phyloP scores from a whole-genome alignment of 306 rosid genomes.

The Quercus aquifolioides region DNA sequence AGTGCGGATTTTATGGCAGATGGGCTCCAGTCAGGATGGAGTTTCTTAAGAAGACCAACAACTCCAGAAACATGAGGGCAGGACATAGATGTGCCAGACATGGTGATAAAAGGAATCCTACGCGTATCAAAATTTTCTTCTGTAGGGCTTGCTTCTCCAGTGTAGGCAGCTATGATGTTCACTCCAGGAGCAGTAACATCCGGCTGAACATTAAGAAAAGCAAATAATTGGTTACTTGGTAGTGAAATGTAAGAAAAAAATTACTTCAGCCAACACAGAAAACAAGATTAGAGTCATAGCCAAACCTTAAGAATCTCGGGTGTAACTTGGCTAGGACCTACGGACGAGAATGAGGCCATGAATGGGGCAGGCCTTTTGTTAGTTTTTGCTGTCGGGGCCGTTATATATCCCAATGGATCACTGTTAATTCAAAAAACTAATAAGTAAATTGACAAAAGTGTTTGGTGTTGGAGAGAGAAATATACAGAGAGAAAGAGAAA shows the following conservation, averaged over 20 bases:
- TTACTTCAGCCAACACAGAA: not conserved
- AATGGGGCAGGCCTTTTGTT: constrained; percentile 54
- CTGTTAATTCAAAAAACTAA: constrained; percentile 22
- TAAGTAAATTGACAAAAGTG: not conserved
- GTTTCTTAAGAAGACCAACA: constrained; percentile 62
- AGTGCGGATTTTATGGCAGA: constrained; percentile 65
- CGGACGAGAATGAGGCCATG: constrained; percentile 74
- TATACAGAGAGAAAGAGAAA: not conserved
- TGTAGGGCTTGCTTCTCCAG: constrained; percentile 46
- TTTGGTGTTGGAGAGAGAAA: not conserved
- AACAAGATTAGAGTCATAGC: not conserved
- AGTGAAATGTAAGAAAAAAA: not conserved
- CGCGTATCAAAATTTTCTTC: constrained; percentile 33
- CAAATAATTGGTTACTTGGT: not conserved
- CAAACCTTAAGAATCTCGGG: constrained; percentile 56
- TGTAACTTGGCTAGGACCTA: constrained; percentile 58
- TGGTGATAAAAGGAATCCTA: constrained; percentile 38
- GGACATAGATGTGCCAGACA: constrained; percentile 84
- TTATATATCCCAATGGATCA: constrained; percentile 52
- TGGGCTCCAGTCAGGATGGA: constrained; percentile 63
- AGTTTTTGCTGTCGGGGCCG: constrained; percentile 32
- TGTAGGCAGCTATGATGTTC: constrained; percentile 57
- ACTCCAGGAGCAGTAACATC: constrained; percentile 82
- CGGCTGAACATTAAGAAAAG: constrained; percentile 39
- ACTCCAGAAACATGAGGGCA: constrained; percentile 79